These are phyloP conservation scores for Phytophthora sansomeana DNA, from an alignment of 352 stramenopile species.

Conservation along the genomic window DNA sequence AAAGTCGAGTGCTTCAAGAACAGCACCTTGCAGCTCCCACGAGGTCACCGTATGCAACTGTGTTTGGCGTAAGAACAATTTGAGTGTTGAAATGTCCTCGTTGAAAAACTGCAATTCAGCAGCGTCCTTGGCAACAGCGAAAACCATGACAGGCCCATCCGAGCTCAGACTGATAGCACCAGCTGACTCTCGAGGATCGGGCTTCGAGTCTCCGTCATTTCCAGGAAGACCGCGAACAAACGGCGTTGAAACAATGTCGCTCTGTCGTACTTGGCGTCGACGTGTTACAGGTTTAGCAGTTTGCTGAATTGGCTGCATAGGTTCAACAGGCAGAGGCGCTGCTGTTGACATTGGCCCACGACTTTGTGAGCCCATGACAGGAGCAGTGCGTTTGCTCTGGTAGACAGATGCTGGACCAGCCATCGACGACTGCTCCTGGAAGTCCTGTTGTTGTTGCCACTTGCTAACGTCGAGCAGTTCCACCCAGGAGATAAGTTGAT, in stretches of 20 bases:
- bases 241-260: slow-evolving; percentile 81
- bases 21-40: slow-evolving; percentile 42
- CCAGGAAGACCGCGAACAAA: slow-evolving; percentile 51
- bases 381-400: slow-evolving; percentile 35
- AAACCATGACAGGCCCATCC: slow-evolving; percentile 85
- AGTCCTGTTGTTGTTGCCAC: slow-evolving; percentile 85
- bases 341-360: slow-evolving; percentile 46
- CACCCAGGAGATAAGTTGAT: slow-evolving; percentile 87
- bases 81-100: slow-evolving; percentile 74
- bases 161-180: slow-evolving; percentile 62
- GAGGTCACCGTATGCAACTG: slow-evolving; percentile 60
- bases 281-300: slow-evolving; percentile 62
- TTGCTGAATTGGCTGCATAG: slow-evolving; percentile 68
- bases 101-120: slow-evolving; percentile 87
- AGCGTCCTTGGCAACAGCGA: slow-evolving; percentile 69
- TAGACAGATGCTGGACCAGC: slow-evolving; percentile 33
- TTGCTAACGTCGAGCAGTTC: slow-evolving; percentile 85
- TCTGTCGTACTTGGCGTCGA: slow-evolving; percentile 80
- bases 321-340: slow-evolving; percentile 49
- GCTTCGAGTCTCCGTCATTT: slow-evolving; percentile 12
- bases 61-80: slow-evolving; percentile 72
- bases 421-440: slow-evolving; percentile 55
- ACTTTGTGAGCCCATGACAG: slow-evolving; percentile 68
- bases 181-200: slow-evolving; percentile 46
- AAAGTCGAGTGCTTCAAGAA: slow-evolving; percentile 54